These are phyloP conservation scores for Sesbania bispinosa DNA, from an alignment of 306 rosid genomes.

Conservation along the genomic window DNA sequence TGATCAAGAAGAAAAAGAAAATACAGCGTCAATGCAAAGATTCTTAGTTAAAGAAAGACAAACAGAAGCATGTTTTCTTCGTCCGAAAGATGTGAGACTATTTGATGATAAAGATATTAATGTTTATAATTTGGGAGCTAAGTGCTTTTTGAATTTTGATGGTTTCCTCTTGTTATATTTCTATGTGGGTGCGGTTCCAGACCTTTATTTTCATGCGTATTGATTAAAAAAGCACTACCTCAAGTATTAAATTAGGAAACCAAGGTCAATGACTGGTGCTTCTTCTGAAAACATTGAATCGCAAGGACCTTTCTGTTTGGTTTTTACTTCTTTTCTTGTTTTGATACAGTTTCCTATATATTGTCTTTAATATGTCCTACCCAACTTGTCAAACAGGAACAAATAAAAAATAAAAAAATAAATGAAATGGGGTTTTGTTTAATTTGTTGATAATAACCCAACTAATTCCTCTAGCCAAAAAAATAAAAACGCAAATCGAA, in stretches of 20 bases:
- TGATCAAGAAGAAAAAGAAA: conserved; percentile 21
- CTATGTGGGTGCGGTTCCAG: conserved; percentile 41
- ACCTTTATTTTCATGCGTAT: conserved; percentile 36
- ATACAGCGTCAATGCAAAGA: conserved; percentile 57
- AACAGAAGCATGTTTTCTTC: conserved; percentile 62
- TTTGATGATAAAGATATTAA: conserved; percentile 45
- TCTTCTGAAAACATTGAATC: conserved; percentile 43
- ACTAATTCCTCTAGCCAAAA: conserved; percentile 18
- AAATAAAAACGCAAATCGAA: background rate
- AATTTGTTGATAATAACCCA: conserved; percentile 28
- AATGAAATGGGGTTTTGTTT: conserved; percentile 10
- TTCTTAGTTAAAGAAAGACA: conserved; percentile 67
- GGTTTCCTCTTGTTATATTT: conserved; percentile 69
- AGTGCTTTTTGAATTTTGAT: conserved; percentile 74
- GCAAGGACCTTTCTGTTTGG: conserved; percentile 37
- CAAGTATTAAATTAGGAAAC: conserved; percentile 38
- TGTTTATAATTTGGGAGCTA: conserved; percentile 32
- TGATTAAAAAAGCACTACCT: conserved; percentile 28
- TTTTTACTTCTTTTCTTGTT: conserved; percentile 33
- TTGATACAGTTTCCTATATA: conserved; percentile 26
- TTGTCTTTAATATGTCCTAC: conserved; percentile 21
- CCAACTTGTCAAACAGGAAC: conserved; percentile 37
- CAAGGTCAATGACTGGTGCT: conserved; percentile 76
- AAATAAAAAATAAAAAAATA: background rate
- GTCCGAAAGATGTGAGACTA: conserved; percentile 51